Evolutionary conservation across 1,139 yeast genomes (phyloP).

Genomic region (Wickerhamiella infanticola): DNA sequence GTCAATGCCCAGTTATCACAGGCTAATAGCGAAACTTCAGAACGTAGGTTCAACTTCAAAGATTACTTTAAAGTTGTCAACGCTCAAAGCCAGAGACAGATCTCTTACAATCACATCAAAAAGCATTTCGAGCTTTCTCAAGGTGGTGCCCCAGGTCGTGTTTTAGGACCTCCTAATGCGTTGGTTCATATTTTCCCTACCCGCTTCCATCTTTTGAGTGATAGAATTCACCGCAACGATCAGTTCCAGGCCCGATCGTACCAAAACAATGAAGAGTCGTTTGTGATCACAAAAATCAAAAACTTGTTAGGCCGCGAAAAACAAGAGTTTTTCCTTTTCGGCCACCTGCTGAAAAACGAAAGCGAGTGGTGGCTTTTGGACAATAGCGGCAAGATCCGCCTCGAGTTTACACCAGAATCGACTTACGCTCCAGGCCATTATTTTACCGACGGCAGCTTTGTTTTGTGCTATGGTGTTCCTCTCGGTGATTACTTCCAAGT

Average conservation of each 20-base stretch:
- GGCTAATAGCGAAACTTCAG: background rate
- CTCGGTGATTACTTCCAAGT: slow-evolving; percentile 57
- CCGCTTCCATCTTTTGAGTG: slow-evolving; percentile 48
- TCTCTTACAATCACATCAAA: slow-evolving; percentile 46
- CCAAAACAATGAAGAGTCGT: slow-evolving; percentile 1
- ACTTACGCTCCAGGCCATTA: slow-evolving; percentile 52
- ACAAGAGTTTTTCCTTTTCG: slow-evolving; percentile 58
- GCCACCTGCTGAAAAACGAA: slow-evolving; percentile 38
- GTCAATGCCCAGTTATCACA: slow-evolving; percentile 9
- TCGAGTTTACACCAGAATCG: slow-evolving; percentile 47
- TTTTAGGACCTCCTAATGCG: slow-evolving; percentile 23
- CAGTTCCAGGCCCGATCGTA: slow-evolving; percentile 38
- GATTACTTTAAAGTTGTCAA: slow-evolving; percentile 56
- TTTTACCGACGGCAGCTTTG: slow-evolving; percentile 65
- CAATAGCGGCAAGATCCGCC: slow-evolving; percentile 57
- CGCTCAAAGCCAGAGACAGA: slow-evolving; percentile 51
- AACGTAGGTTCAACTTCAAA: slow-evolving; percentile 36
- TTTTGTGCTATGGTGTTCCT: slow-evolving; percentile 75
- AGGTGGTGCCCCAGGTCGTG: background rate
- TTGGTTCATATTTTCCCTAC: slow-evolving; percentile 25
- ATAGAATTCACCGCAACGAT: slow-evolving; percentile 62
- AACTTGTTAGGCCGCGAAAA: slow-evolving; percentile 79
- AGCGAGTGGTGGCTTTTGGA: slow-evolving; percentile 63
- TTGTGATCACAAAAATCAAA: slow-evolving; percentile 54
- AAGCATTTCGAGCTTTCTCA: slow-evolving; percentile 39